A percentile compares a stretch with the other conserved stretches of the same genome.
Conservation (phyloP, 176 grass and related monocot species). For the Puccinellia tenuiflora region DNA sequence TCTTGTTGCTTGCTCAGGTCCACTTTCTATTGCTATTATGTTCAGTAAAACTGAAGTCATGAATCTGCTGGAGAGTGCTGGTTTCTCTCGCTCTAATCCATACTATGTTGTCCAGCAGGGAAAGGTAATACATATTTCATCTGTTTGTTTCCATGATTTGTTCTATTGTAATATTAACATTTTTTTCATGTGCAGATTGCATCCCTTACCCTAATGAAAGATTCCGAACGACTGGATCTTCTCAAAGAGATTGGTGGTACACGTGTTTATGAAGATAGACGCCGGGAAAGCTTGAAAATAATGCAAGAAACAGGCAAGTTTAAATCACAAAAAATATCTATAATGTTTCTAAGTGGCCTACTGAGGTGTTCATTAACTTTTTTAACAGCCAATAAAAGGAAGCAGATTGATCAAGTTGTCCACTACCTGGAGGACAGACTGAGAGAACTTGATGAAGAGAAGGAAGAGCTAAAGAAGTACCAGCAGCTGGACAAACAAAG, state of each 20-base stretch:
- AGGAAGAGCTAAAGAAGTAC: slow-evolving; percentile 96
- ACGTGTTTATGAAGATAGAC: slow-evolving; percentile 88
- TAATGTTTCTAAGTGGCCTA: not conserved
- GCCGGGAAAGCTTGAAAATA: slow-evolving; percentile 97
- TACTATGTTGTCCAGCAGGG: slow-evolving; percentile 99
- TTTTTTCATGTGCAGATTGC: slow-evolving; percentile 63
- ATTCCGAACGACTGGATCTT: slow-evolving; percentile 93
- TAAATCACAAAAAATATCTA: slow-evolving; percentile 1
- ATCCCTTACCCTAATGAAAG: slow-evolving; percentile 98
- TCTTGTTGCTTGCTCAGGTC: slow-evolving; percentile 6
- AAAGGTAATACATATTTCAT: slow-evolving; percentile 51
- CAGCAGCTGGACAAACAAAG: slow-evolving; percentile 95
- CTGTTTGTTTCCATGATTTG: slow-evolving; percentile 4
- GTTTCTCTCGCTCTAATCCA: slow-evolving; percentile 97
- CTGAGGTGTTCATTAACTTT: not conserved
- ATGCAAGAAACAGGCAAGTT: slow-evolving; percentile 93
- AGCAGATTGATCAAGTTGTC: slow-evolving; percentile 99
- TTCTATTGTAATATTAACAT: slow-evolving; percentile 14
- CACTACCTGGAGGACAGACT: slow-evolving; percentile 84
- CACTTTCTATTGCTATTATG: slow-evolving; percentile 16
- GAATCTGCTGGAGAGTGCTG: slow-evolving; percentile 99
- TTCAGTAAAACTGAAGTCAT: slow-evolving; percentile 99
- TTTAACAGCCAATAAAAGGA: slow-evolving; percentile 86
- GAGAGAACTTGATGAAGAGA: slow-evolving; percentile 94
- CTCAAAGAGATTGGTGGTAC: slow-evolving; percentile 99